Conservation (phyloP, 1,284 basidiomycete genomes). For the Butyriboletus appendiculatus region DNA sequence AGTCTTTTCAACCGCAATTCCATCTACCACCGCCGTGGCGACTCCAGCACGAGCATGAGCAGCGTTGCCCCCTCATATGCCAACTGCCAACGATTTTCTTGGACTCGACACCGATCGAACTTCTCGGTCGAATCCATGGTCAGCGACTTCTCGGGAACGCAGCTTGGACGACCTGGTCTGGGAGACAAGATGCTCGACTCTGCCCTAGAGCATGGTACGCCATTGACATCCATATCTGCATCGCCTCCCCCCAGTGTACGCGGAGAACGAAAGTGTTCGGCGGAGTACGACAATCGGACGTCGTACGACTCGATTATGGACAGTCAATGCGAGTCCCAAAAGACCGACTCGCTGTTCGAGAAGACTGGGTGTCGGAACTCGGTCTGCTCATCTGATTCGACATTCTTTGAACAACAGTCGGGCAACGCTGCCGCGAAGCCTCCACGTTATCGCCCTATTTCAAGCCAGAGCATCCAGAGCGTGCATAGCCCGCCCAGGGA, state of each 20-base stretch:
- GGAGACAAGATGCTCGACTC: constrained; percentile 89
- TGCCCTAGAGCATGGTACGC: constrained; percentile 54
- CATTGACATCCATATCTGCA: constrained; percentile 66
- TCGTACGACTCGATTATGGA: constrained; percentile 69
- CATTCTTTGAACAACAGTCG: constrained; percentile 57
- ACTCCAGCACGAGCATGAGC: constrained; percentile 53
- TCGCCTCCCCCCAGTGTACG: constrained; percentile 52
- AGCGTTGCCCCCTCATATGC: constrained; percentile 57
- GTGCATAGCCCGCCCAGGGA: constrained; percentile 56
- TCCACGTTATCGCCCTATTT: constrained; percentile 62
- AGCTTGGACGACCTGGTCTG: constrained; percentile 69
- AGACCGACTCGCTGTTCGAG: constrained; percentile 64
- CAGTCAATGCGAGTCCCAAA: constrained; percentile 25
- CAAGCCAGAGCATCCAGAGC: constrained; percentile 56
- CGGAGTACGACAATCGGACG: constrained; percentile 36
- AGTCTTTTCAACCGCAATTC: constrained; percentile 70
- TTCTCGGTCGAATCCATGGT: constrained; percentile 63
- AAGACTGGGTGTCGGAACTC: constrained; percentile 55
- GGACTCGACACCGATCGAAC: constrained; percentile 62
- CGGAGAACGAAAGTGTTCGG: constrained; percentile 2
- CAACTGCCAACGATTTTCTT: constrained; percentile 56
- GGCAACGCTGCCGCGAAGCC: constrained; percentile 29
- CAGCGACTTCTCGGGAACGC: constrained; percentile 62
- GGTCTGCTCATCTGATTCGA: constrained; percentile 55
- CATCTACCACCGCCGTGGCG: constrained; percentile 46